Percentiles rank a stretch among this genome's conserved stretches.
These are phyloP conservation scores for Erodium texanum DNA, from an alignment of 441 rosid genomes.

Conservation along the genomic window DNA sequence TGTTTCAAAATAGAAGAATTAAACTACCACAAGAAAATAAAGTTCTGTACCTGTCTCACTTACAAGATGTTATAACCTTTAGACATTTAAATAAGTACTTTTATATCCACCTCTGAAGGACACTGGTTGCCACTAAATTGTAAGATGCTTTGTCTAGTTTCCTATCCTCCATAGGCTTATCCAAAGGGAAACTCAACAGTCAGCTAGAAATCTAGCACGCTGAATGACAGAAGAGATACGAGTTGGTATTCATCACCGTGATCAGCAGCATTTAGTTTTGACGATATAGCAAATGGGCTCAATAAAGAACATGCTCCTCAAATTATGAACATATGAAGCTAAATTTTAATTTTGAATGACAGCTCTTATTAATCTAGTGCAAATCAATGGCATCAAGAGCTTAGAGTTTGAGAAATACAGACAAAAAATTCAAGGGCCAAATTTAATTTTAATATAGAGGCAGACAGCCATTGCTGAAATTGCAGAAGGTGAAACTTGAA, in stretches of 20 bases:
- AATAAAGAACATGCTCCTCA: not conserved
- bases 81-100: not conserved
- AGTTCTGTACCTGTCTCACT: not conserved
- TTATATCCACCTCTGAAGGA: not conserved
- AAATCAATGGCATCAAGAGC: not conserved
- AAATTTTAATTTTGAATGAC: not conserved
- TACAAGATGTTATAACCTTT: not conserved
- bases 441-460: not conserved
- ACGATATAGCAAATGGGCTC: not conserved
- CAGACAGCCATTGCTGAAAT: too few relatives aligned
- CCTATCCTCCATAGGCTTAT: not conserved
- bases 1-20: not conserved
- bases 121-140: conserved; percentile 1
- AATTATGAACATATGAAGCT: not conserved
- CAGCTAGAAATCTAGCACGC: not conserved
- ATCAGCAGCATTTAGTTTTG: not conserved
- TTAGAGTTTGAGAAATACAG: not conserved
- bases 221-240: not conserved
- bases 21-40: not conserved
- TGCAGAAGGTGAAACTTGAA: not conserved
- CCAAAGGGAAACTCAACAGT: not conserved
- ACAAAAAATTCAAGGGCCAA: not conserved
- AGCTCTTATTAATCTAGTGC: not conserved
- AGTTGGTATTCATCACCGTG: not conserved
- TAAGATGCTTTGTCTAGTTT: not conserved